A percentile compares a stretch with the other conserved stretches of the same genome.
Conservation (phyloP, 2,329 filamentous ascomycete genomes). For the Dactylella cylindrospora region DNA sequence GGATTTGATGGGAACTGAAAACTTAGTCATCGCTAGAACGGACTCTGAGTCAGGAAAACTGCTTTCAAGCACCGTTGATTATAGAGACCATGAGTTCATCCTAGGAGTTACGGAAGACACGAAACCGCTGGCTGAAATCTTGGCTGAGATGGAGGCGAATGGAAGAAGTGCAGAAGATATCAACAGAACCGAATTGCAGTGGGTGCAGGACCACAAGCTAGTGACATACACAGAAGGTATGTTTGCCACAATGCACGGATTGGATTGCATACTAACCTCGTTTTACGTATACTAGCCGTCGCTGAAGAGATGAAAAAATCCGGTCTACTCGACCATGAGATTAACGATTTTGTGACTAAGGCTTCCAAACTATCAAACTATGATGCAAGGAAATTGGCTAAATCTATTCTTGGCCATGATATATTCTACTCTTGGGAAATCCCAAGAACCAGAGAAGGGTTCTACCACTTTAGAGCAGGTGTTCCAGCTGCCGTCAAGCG, state of each 20-base stretch:
- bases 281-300: slow-evolving; percentile 66
- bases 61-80: slow-evolving; percentile 85
- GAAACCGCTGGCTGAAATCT: slow-evolving; percentile 79
- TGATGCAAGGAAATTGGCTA: slow-evolving; percentile 71
- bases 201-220: slow-evolving; percentile 83
- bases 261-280: slow-evolving; percentile 42
- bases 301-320: slow-evolving; percentile 70
- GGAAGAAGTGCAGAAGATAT: slow-evolving; percentile 79
- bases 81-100: slow-evolving; percentile 95
- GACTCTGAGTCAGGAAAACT: slow-evolving; percentile 93
- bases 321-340: slow-evolving; percentile 64
- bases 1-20: slow-evolving; percentile 97
- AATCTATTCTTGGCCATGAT: slow-evolving; percentile 47
- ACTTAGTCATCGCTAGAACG: slow-evolving; percentile 88
- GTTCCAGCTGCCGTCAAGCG: slow-evolving; percentile 88
- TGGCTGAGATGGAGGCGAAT: slow-evolving; percentile 83
- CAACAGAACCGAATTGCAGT: slow-evolving; percentile 79
- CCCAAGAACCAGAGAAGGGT: slow-evolving; percentile 88
- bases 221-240: slow-evolving; percentile 82
- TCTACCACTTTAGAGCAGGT: slow-evolving; percentile 85
- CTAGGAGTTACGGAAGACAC: slow-evolving; percentile 73
- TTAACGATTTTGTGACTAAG: slow-evolving; percentile 65
- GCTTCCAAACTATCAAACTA: slow-evolving; percentile 53
- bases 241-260: neutral
- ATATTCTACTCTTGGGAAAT: slow-evolving; percentile 88